Conservation (phyloP, 1,284 basidiomycete genomes). For the Ceratobasidium sp. region DNA sequence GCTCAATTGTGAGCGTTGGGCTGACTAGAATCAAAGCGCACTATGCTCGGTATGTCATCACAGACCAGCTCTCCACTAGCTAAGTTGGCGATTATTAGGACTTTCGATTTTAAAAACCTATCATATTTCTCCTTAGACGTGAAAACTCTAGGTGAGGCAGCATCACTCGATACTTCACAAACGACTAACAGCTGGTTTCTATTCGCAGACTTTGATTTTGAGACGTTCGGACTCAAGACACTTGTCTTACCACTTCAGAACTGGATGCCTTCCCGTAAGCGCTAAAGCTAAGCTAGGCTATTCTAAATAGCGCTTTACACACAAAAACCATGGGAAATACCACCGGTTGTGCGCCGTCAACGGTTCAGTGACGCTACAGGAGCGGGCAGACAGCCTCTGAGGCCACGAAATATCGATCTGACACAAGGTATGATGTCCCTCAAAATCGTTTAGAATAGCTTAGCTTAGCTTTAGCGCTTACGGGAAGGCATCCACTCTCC, state of each 20-base stretch:
- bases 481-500: slow-evolving; percentile 4
- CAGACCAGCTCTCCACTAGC: background rate
- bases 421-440: no score
- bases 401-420: no score
- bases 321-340: no score
- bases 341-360: no score
- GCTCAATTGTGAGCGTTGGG: no score
- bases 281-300: no score
- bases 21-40: background rate
- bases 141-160: background rate
- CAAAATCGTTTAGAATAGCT: no score
- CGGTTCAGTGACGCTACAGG: no score
- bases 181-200: background rate
- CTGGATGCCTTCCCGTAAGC: no score
- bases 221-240: background rate
- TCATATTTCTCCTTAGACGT: background rate
- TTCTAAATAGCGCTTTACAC: no score
- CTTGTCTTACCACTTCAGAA: background rate
- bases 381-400: no score
- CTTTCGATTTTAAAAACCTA: slow-evolving; percentile 7
- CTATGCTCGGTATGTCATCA: background rate
- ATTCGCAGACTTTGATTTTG: background rate
- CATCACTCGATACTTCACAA: background rate
- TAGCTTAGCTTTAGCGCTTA: no score
- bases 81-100: background rate